Conservation (phyloP, 2,329 filamentous ascomycete species). For the Neospermospora avenae region DNA sequence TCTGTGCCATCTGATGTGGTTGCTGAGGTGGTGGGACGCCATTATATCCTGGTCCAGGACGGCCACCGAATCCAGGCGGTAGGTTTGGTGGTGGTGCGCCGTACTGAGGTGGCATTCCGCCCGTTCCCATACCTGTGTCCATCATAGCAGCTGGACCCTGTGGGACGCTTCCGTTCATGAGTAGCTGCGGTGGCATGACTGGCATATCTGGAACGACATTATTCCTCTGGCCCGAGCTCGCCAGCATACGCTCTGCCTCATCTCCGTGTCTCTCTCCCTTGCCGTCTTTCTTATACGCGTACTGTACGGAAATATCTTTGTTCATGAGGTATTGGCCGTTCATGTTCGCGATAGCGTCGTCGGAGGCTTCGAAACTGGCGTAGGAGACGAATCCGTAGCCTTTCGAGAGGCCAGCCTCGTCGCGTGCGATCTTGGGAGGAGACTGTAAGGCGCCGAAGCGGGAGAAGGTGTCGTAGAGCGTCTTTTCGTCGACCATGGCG, state of each 20-base stretch:
- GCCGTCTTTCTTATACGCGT: constrained; percentile 98
- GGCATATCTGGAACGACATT: constrained; percentile 75
- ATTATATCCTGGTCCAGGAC: constrained; percentile 29
- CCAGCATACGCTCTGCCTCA: constrained; percentile 85
- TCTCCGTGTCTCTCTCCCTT: constrained; percentile 96
- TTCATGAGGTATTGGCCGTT: constrained; percentile 96
- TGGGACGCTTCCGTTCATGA: constrained; percentile 41
- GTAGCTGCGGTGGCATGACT: constrained; percentile 37
- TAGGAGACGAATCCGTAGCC: constrained; percentile 97
- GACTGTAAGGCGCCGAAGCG: constrained; percentile 84
- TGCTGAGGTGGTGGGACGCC: constrained; percentile 34
- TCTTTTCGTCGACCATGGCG: constrained; percentile 90
- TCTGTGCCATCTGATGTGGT: constrained; percentile 13
- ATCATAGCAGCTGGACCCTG: constrained; percentile 42
- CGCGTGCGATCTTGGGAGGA: constrained; percentile 86
- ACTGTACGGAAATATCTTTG: constrained; percentile 94
- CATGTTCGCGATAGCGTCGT: constrained; percentile 88
- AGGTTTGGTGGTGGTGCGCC: constrained; percentile 26
- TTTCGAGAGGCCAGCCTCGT: constrained; percentile 84
- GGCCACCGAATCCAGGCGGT: constrained; percentile 31
- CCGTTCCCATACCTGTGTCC: constrained; percentile 23
- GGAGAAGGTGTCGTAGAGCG: constrained; percentile 91
- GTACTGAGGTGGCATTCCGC: constrained; percentile 9
- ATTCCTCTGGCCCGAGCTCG: constrained; percentile 88
- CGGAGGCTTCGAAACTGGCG: constrained; percentile 87